These are phyloP conservation scores for Ocimum tenuiflorum DNA, from an alignment of 257 asterid species.

Conservation along the genomic window DNA sequence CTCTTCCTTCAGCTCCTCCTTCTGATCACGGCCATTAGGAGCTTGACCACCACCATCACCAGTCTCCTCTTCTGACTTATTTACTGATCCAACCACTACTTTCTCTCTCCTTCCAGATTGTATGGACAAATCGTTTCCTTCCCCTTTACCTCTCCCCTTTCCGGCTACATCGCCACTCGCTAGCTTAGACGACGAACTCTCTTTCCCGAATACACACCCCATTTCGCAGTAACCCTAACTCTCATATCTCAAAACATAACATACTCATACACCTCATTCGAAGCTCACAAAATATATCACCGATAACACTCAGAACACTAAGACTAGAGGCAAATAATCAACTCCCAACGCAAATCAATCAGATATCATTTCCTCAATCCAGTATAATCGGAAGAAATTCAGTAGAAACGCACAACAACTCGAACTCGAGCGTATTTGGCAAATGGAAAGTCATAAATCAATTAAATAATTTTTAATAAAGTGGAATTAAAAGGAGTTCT, in stretches of 20 bases:
- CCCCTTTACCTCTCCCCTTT: conserved; percentile 36
- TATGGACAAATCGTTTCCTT: conserved; percentile 38
- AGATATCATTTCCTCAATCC: conserved; percentile 12
- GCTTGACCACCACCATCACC: conserved; percentile 31
- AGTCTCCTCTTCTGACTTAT: conserved; percentile 33
- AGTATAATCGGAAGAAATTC: neutral
- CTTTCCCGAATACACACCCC: conserved; percentile 85
- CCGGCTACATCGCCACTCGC: conserved; percentile 43
- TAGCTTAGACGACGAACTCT: conserved; percentile 48
- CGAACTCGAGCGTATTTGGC: conserved; percentile 21
- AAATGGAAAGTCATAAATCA: conserved; percentile 16
- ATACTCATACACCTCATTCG: conserved; percentile 31
- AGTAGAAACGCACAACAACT: neutral
- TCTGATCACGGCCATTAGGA: conserved; percentile 47
- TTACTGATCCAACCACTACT: conserved; percentile 39
- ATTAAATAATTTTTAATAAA: conserved; percentile 13
- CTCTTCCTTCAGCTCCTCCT: conserved; percentile 47
- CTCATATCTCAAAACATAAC: conserved; percentile 63
- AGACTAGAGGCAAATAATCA: neutral
- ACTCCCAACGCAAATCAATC: conserved; percentile 20
- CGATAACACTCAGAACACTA: conserved; percentile 12
- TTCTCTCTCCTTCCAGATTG: conserved; percentile 60
- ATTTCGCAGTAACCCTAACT: conserved; percentile 43
- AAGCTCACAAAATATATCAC: conserved; percentile 11
- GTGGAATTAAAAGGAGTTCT: conserved; percentile 18